Conservation (phyloP, 176 grass and related monocot species). For the Bonia amplexicaulis region DNA sequence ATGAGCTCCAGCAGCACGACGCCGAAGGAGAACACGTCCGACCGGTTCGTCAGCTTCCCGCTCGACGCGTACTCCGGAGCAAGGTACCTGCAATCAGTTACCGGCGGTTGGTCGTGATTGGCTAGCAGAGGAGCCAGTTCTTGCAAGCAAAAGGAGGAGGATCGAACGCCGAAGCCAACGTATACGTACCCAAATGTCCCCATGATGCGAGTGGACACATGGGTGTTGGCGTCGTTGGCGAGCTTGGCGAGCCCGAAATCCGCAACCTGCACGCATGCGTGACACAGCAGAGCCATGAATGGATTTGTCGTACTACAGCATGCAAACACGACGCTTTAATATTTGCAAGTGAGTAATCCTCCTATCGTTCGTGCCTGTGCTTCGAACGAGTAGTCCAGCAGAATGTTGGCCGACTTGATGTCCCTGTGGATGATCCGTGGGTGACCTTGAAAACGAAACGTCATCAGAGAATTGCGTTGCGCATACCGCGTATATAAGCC, state of each 20-base stretch:
- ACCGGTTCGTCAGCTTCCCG: constrained; percentile 77
- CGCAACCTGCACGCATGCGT: constrained; percentile 48
- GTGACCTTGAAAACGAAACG: constrained; percentile 50
- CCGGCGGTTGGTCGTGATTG: background rate
- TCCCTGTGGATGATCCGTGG: constrained; percentile 87
- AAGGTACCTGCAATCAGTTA: constrained; percentile 46
- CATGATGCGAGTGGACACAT: constrained; percentile 80
- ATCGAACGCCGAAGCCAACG: too few relatives aligned
- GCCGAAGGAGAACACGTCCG: constrained; percentile 89
- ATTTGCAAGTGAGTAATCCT: background rate
- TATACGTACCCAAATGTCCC: constrained; percentile 61
- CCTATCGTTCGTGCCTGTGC: constrained; percentile 48
- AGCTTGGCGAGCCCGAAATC: constrained; percentile 90
- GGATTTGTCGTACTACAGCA: background rate
- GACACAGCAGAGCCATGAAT: background rate
- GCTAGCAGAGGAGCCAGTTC: too few relatives aligned
- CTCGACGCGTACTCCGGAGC: constrained; percentile 81
- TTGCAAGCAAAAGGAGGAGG: too few relatives aligned
- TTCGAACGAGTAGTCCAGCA: constrained; percentile 78
- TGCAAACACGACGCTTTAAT: background rate
- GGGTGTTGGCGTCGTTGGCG: constrained; percentile 49
- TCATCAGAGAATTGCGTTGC: background rate
- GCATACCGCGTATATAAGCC: too few relatives aligned
- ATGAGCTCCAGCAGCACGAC: constrained; percentile 90
- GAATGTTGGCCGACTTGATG: constrained; percentile 87